A percentile compares a stretch with the other conserved stretches of the same genome.
Evolutionary conservation across 129 eudicot species (phyloP).

Genomic region (Helichrysum umbraculigerum): DNA sequence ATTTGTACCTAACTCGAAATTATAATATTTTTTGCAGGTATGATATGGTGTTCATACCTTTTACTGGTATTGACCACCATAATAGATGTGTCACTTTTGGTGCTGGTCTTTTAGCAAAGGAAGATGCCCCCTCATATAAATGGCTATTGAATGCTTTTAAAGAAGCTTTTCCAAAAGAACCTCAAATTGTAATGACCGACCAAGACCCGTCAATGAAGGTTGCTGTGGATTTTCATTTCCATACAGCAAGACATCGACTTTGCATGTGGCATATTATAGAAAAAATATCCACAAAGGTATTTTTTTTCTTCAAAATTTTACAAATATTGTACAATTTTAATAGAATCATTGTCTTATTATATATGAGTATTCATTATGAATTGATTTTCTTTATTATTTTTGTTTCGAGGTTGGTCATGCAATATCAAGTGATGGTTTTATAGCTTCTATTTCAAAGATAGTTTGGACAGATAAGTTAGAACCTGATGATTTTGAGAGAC

Average conservation of each 20-base stretch:
- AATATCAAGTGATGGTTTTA: not conserved
- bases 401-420: not conserved
- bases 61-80: not conserved
- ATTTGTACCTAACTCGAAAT: no score
- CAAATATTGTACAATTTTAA: no score
- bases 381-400: not conserved
- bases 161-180: not conserved
- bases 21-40: not conserved
- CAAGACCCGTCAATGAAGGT: not conserved
- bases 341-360: no score
- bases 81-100: not conserved
- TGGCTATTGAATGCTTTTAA: not conserved
- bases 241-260: not conserved
- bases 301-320: not conserved
- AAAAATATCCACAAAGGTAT: not conserved
- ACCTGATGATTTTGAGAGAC: not conserved
- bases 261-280: not conserved
- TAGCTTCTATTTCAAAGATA: not conserved
- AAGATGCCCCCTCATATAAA: not conserved
- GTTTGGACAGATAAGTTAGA: not conserved
- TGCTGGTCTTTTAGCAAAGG: not conserved
- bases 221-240: not conserved
- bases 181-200: not conserved
- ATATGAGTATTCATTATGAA: not conserved
- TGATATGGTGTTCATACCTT: not conserved